Percentiles rank a stretch among this genome's conserved stretches.
phyloP scores from a whole-genome alignment of 1,284 basidiomycete species.

The Malassezia arunalokei region DNA sequence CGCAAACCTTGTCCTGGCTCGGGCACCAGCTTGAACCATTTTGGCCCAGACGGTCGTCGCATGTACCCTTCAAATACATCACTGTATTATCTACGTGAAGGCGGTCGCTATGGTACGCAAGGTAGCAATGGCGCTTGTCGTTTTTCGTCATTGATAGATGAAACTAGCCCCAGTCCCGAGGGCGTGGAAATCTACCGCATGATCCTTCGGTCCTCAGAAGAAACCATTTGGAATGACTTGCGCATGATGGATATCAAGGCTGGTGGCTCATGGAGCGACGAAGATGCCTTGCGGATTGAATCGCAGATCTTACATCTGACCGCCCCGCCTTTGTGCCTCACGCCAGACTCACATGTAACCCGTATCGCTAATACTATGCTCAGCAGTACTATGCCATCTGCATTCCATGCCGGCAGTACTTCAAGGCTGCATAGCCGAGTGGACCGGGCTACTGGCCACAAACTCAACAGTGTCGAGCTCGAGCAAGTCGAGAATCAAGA shows the following conservation, averaged over 20 bases:
- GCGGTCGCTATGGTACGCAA: conserved; percentile 23
- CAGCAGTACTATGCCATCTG: conserved; percentile 29
- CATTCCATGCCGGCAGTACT: conserved; percentile 19
- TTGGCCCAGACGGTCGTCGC: neutral
- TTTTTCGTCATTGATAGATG: neutral
- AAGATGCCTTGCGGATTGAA: conserved; percentile 38
- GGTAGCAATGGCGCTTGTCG: conserved; percentile 7
- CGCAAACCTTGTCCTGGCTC: conserved; percentile 15
- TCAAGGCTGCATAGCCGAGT: conserved; percentile 13
- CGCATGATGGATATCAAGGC: conserved; percentile 30
- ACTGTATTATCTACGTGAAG: conserved; percentile 28
- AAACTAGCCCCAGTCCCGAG: conserved; percentile 14
- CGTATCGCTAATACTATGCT: conserved; percentile 42
- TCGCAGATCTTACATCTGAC: conserved; percentile 36
- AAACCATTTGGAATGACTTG: conserved; percentile 38
- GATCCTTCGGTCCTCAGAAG: conserved; percentile 34
- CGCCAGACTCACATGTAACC: conserved; percentile 34
- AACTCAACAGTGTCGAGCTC: conserved; percentile 32
- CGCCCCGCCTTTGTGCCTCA: conserved; percentile 37
- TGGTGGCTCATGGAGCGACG: conserved; percentile 35
- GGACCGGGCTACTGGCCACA: conserved; percentile 19
- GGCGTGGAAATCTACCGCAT: conserved; percentile 38
- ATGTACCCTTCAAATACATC: conserved; percentile 3
- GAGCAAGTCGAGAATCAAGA: conserved; percentile 27
- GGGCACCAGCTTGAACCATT: neutral